phyloP scores from a whole-genome alignment of 2,329 filamentous ascomycete species.

The Diaporthe sp. region DNA sequence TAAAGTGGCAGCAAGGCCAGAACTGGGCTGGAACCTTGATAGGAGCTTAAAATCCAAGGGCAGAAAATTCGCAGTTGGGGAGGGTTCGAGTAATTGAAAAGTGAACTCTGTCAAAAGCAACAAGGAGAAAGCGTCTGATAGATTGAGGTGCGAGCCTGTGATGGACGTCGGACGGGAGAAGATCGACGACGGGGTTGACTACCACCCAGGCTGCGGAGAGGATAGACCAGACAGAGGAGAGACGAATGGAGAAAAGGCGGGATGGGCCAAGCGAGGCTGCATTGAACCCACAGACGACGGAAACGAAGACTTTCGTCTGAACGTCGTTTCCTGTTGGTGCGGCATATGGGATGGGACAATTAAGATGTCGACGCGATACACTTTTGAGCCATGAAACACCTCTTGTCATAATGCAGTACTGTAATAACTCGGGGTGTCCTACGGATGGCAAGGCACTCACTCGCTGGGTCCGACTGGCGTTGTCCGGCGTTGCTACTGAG shows the following conservation, averaged over 20 bases:
- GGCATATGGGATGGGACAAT: conserved; percentile 11
- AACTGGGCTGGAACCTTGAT: conserved; percentile 11
- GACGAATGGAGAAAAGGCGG: not conserved
- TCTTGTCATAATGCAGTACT: conserved; percentile 19
- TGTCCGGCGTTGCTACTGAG: not conserved
- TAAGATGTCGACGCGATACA: conserved; percentile 14
- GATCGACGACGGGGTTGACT: conserved; percentile 6
- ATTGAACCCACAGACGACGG: conserved; percentile 31
- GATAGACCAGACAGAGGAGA: conserved; percentile 9
- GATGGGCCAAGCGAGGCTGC: conserved; percentile 22
- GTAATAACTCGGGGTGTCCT: not conserved
- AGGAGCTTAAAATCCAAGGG: not conserved
- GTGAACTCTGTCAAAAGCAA: not conserved
- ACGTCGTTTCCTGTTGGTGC: conserved; percentile 24
- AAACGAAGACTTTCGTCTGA: conserved; percentile 33
- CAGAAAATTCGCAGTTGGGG: not conserved
- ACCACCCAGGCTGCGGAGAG: not conserved
- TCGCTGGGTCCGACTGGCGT: not conserved
- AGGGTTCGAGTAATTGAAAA: conserved; percentile 8
- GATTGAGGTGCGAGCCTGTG: conserved; percentile 8
- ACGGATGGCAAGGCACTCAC: not conserved
- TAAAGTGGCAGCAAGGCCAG: conserved; percentile 5
- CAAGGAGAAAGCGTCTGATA: not conserved
- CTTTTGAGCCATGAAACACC: conserved; percentile 8
- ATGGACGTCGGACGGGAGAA: conserved; percentile 11